Base-by-base conservation (phyloP, 768 basidiomycete species). In the Naganishia vaughanmartiniae region DNA sequence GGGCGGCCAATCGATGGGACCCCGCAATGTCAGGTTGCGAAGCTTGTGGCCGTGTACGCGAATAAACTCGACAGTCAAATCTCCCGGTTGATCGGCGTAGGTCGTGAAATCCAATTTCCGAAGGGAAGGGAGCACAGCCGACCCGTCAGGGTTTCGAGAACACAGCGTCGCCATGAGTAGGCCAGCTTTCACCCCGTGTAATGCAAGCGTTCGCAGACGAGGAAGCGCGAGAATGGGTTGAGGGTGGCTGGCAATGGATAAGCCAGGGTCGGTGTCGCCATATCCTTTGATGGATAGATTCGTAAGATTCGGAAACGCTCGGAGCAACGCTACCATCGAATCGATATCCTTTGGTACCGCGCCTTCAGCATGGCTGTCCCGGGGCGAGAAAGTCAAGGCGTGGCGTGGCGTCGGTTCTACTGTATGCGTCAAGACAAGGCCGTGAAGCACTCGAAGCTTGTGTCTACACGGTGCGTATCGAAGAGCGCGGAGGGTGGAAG, bases 21-120 rank as follows among this genome's bases (percentile, higher is more conserved):
- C 70, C 21, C 77, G 74, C 54, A 76, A 78, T 0, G 78, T 76
- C 10, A 81, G 69, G 0, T 76, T 77, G 3, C 67, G 31, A 14
- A 82, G 65, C 54, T 76, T 75, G 1, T 54, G 14, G 0, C 79
- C 79, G 55, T 82, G 80, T 0, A 67, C 26, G 17, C 67, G 46
- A 48, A 76, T 71, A 30, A 82, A 71, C 0, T 66, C 66, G 4
- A 70, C 60, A 3, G 78, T 80, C 28, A 65, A 70, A 31, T 79
- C 76, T 31, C 30, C 34, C 0, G 60, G 54, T 14, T 57, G 56
- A 14, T 67, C 66, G 56, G 75, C 48, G 66, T 77, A 77, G 0
- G 75, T 57, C 1, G 74, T 74, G 54, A 81, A 66, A 14, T 72
- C 34, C 30, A 82, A 60, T 34, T 74, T 51, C 0, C 58, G 30